phyloP scores from a whole-genome alignment of 2,329 filamentous ascomycete genomes.

The Beauveria varroae region DNA sequence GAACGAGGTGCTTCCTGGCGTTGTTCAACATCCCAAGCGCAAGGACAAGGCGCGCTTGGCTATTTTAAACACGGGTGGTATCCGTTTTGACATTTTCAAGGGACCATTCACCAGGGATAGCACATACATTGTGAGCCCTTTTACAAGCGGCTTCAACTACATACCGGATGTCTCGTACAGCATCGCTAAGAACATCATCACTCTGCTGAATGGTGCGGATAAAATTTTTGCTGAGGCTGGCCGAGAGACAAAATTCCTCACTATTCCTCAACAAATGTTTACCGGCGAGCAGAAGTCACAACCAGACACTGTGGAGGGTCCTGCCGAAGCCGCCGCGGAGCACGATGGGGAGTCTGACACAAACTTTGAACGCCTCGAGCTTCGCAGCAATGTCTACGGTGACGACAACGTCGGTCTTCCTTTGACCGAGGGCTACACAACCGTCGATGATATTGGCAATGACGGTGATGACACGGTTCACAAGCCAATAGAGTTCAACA shows the following conservation, averaged over 20 bases:
- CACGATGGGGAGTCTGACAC: constrained; percentile 13
- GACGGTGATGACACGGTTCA: constrained; percentile 92
- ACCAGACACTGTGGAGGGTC: too few relatives aligned
- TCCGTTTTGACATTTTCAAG: constrained; percentile 94
- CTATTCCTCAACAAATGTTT: constrained; percentile 39
- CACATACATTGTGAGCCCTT: constrained; percentile 81
- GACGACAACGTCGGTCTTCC: constrained; percentile 20
- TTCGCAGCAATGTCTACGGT: constrained; percentile 20
- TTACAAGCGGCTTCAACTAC: constrained; percentile 69
- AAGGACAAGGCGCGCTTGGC: constrained; percentile 58
- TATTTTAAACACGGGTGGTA: constrained; percentile 80
- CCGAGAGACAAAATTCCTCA: constrained; percentile 38
- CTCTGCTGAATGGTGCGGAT: constrained; percentile 47
- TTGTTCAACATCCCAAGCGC: constrained; percentile 50
- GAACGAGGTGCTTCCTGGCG: constrained; percentile 62
- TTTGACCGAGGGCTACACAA: constrained; percentile 72
- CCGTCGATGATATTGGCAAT: constrained; percentile 69
- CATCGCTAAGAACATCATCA: constrained; percentile 62
- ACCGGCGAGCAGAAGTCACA: constrained; percentile 10
- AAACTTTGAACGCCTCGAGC: constrained; percentile 20
- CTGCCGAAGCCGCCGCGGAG: not conserved
- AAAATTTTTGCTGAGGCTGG: constrained; percentile 35
- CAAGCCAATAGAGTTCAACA: constrained; percentile 63
- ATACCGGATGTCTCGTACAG: constrained; percentile 75
- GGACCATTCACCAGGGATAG: constrained; percentile 84